These are phyloP conservation scores for Sugiyamaella boreocaroliniensis DNA, from an alignment of 805 yeast species.

Conservation along the genomic window DNA sequence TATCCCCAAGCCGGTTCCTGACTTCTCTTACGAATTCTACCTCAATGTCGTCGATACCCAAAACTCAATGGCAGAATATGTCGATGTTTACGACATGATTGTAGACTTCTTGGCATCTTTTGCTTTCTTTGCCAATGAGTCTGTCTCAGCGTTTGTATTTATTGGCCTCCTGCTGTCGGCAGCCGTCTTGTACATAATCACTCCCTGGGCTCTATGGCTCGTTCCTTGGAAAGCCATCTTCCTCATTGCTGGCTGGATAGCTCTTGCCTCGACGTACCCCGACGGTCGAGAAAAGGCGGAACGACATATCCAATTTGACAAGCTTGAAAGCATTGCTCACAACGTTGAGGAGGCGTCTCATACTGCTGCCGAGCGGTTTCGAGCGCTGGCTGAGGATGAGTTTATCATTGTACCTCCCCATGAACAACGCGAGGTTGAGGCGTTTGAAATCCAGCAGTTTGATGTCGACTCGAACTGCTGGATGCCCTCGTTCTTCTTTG, in stretches of 20 bases:
- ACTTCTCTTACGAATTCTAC: slow-evolving; percentile 69
- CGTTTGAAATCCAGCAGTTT: slow-evolving; percentile 33
- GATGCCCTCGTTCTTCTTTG: slow-evolving; percentile 12
- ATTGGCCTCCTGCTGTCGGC: slow-evolving; percentile 32
- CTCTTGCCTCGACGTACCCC: slow-evolving; percentile 19
- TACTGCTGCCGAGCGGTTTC: not conserved
- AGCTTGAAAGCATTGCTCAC: slow-evolving; percentile 1
- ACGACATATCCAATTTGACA: not conserved
- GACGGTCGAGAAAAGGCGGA: not conserved
- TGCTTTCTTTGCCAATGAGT: slow-evolving; percentile 53
- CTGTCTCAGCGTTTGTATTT: slow-evolving; percentile 48
- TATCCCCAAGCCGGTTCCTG: slow-evolving; percentile 66
- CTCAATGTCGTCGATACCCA: slow-evolving; percentile 78
- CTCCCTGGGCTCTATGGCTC: slow-evolving; percentile 23
- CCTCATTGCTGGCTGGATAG: slow-evolving; percentile 45
- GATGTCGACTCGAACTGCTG: slow-evolving; percentile 24
- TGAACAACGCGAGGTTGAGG: slow-evolving; percentile 49
- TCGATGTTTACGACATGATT: slow-evolving; percentile 52
- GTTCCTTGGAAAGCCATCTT: slow-evolving; percentile 36
- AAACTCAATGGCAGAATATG: slow-evolving; percentile 66
- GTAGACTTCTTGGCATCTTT: slow-evolving; percentile 45
- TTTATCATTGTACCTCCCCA: slow-evolving; percentile 36
- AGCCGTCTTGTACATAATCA: slow-evolving; percentile 25
- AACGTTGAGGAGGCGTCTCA: not conserved
- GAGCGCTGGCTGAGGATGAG: slow-evolving; percentile 32